Conservation (phyloP, 2,329 filamentous ascomycete genomes). For the Penicillium hesseltinei region DNA sequence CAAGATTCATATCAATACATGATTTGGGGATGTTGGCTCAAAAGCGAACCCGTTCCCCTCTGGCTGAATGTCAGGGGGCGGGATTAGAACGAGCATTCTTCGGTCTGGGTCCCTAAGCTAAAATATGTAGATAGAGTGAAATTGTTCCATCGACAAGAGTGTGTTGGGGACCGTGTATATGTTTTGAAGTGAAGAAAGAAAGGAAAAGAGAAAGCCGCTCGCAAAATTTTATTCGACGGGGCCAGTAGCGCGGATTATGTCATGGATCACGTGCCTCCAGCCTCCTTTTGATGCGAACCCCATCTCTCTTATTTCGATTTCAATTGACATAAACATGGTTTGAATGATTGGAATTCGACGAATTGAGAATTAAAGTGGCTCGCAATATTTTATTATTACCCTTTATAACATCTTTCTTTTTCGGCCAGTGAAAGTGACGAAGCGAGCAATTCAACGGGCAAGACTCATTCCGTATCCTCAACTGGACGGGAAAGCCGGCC, state of each 20-base stretch:
- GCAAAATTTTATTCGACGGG: constrained; percentile 6
- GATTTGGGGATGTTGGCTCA: constrained; percentile 39
- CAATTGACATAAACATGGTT: background rate
- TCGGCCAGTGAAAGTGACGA: background rate
- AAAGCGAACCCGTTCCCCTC: constrained; percentile 47
- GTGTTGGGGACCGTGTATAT: constrained; percentile 46
- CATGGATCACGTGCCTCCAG: background rate
- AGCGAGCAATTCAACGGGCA: background rate
- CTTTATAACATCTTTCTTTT: background rate
- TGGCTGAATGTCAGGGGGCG: constrained; percentile 31
- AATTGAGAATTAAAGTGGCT: background rate
- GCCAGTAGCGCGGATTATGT: constrained; percentile 8
- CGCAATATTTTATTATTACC: background rate
- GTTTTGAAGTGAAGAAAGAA: constrained; percentile 26
- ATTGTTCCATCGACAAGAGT: constrained; percentile 43
- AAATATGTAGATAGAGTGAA: constrained; percentile 45
- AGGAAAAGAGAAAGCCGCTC: constrained; percentile 19
- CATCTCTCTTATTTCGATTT: background rate
- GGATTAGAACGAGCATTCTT: constrained; percentile 47
- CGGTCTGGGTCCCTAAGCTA: constrained; percentile 42
- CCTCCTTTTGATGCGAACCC: background rate
- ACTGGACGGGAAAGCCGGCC: background rate
- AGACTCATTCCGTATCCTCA: background rate
- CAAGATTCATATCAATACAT: background rate
- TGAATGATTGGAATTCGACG: background rate